Conservation (phyloP, 306 rosid genomes). For the Bauhinia variegata region DNA sequence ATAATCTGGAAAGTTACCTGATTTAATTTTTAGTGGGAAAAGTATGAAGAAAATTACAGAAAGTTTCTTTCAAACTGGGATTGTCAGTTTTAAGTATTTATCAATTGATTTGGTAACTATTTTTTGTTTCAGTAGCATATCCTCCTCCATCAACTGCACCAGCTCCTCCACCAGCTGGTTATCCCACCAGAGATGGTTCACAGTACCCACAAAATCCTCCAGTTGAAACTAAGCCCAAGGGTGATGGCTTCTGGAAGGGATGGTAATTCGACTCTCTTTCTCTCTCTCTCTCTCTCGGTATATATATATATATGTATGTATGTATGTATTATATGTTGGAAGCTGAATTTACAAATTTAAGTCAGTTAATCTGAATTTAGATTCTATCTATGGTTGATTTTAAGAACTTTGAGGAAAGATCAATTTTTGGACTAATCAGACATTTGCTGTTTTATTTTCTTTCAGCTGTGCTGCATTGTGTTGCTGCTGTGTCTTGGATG, state of each 20-base stretch:
- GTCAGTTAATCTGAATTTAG: no score
- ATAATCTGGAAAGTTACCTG: no score
- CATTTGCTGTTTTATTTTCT: neutral
- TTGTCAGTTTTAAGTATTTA: no score
- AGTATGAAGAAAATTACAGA: no score
- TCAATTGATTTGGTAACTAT: neutral
- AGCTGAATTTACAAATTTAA: no score
- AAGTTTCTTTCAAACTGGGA: neutral
- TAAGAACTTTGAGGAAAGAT: no score
- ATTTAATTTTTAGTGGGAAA: no score
- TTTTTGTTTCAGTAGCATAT: conserved; percentile 9
- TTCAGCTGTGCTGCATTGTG: conserved; percentile 76
- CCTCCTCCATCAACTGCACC: conserved; percentile 46
- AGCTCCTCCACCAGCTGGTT: conserved; percentile 68
- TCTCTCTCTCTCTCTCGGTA: no score
- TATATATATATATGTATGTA: no score
- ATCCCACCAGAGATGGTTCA: conserved; percentile 59
- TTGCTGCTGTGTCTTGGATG: conserved; percentile 80
- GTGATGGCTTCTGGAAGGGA: conserved; percentile 91
- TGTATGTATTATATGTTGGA: no score
- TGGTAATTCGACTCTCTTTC: conserved; percentile 45
- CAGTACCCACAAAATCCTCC: conserved; percentile 35
- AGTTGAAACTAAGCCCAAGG: conserved; percentile 62
- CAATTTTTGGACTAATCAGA: no score
- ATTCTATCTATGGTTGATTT: no score